Percentiles rank a stretch among this genome's conserved stretches.
Conservation (phyloP, 2,329 filamentous ascomycete species). For the Phaeosphaeriaceae sp. region DNA sequence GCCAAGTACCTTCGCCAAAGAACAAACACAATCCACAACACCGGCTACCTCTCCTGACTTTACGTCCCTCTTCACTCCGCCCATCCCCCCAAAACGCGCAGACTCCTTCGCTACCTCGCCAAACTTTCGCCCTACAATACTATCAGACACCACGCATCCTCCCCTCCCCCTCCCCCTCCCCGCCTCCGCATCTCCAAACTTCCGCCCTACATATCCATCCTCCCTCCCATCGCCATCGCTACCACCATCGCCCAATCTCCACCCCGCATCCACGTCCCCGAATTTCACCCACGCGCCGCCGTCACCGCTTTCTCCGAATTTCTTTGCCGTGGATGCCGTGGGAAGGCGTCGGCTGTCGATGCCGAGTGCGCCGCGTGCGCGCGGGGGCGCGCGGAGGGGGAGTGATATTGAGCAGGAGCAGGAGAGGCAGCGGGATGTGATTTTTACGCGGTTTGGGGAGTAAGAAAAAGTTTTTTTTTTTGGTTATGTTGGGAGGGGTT, state of each 20-base stretch:
- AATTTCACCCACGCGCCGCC: conserved; percentile 3
- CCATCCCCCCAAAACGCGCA: conserved; percentile 21
- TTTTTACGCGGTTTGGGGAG: conserved; percentile 23
- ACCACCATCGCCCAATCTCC: conserved; percentile 2
- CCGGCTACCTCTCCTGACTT: conserved; percentile 25
- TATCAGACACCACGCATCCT: too few relatives aligned
- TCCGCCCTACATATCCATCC: too few relatives aligned
- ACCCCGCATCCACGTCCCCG: conserved; percentile 6
- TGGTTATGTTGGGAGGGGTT: too few relatives aligned
- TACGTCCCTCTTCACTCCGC: conserved; percentile 21
- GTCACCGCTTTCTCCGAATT: conserved; percentile 4
- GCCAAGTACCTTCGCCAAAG: conserved; percentile 17
- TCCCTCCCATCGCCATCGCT: not conserved
- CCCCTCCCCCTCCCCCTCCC: conserved; percentile 7
- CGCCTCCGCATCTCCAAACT: conserved; percentile 19
- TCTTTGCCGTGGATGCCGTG: not conserved
- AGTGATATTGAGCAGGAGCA: conserved; percentile 9
- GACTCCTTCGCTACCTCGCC: conserved; percentile 26
- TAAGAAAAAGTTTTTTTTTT: too few relatives aligned
- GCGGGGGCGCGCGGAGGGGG: too few relatives aligned
- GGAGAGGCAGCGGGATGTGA: conserved; percentile 23
- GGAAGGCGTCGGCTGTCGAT: too few relatives aligned
- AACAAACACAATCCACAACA: not conserved
- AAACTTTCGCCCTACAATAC: conserved; percentile 14
- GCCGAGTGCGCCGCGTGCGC: too few relatives aligned